Evolutionary conservation across 768 basidiomycete genomes (phyloP), one percentile per base, ranked within the genome.

Genomic region (Calocybe indica): DNA sequence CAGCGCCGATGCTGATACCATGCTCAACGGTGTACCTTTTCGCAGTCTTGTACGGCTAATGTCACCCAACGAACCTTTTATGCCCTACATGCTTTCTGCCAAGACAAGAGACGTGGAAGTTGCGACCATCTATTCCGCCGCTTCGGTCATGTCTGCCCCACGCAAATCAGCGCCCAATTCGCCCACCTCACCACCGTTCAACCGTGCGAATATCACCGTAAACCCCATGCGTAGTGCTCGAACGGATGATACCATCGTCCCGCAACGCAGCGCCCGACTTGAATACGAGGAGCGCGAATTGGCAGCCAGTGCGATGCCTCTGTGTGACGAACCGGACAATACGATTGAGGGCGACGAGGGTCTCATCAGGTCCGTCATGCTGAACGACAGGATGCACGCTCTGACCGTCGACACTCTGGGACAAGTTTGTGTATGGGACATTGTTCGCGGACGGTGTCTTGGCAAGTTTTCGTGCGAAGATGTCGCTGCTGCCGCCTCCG

Each of bases 371-470:
- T 84, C 82, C 6, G 68, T 88, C 37, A 71, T 95, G 40, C 68
- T 98, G 37, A 96, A 91, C 62, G 92, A 97, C 60, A 76, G 90
- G 50, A 73, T 92, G 54, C 93, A 97, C 59, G 92, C 88, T 13
- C 69, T 99, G 38, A 92, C 92, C 0, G 85, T 96, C 37, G 88
- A 97, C 59, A 95, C 92, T 0, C 74, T 78, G 1, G 92, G 93
- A 5, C 83, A 88, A 55, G 85, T 97, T 8, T 88, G 85, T 0
- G 85, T 92, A 6, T 99, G 95, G 95, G 88, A 98, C 67, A 80
- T 99, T 49, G 76, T 93, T 8, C 74, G 83, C 1, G 84, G 86
- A 0, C 49, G 70, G 2, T 98, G 93, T 63, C 62, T 83, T 3
- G 95, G 95, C 1, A 65, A 74, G 41, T 94, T 82, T 64, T 55